Evolutionary conservation across 176 grass and related monocot species (phyloP).

Genomic region (Cenchrus fungigraminus): DNA sequence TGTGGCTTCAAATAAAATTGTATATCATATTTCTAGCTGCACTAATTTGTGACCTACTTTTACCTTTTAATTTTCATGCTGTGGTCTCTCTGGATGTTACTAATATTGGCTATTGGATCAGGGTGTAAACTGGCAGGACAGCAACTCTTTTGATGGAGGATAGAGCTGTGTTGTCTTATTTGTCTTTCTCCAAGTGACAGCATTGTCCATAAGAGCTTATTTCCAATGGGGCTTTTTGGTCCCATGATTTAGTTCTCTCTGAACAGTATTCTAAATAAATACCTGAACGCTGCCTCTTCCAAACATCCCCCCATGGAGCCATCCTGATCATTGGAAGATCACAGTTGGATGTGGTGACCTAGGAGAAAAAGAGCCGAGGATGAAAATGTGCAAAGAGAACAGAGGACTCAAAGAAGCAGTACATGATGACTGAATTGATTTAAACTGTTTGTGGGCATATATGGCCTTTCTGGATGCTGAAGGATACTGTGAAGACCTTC

Average conservation of each 20-base stretch:
- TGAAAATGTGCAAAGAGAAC: constrained; percentile 14
- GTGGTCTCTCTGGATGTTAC: constrained; percentile 24
- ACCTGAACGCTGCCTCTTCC: background rate
- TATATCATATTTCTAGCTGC: constrained; percentile 7
- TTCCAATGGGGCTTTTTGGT: constrained; percentile 10
- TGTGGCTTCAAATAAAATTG: constrained; percentile 20
- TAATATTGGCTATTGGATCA: constrained; percentile 53
- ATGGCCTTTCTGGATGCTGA: constrained; percentile 25
- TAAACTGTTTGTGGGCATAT: constrained; percentile 5
- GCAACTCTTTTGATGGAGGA: constrained; percentile 65
- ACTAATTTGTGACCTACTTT: background rate
- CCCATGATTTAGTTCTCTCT: background rate
- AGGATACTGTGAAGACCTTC: constrained; percentile 28
- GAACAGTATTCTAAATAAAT: background rate
- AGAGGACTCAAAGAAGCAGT: background rate
- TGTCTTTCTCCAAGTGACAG: constrained; percentile 18
- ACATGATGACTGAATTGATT: constrained; percentile 4
- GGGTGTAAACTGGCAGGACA: constrained; percentile 59
- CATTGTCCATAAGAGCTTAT: constrained; percentile 11
- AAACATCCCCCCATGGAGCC: background rate
- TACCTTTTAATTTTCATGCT: background rate
- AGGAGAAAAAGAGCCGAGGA: background rate
- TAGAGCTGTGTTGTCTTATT: constrained; percentile 31
- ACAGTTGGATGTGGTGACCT: constrained; percentile 2
- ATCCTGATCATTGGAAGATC: constrained; percentile 5